Percentiles rank a stretch among this genome's conserved stretches.
These are phyloP conservation scores for Hemileccinum rubropunctum DNA, from an alignment of 768 basidiomycete genomes.

Conservation along the genomic window DNA sequence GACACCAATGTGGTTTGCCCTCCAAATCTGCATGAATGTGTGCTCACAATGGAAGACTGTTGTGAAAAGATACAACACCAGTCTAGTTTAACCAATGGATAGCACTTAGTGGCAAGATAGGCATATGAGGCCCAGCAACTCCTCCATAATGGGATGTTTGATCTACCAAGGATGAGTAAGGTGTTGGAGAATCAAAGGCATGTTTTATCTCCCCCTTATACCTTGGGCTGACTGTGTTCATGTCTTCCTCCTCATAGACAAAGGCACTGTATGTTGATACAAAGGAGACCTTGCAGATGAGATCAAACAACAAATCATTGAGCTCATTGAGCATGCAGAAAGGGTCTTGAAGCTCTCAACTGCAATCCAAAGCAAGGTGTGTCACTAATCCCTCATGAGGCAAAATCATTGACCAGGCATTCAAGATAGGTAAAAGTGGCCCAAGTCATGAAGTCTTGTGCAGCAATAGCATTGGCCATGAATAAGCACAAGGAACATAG, in stretches of 20 bases:
- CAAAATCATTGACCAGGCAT: neutral
- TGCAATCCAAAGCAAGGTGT: constrained; percentile 70
- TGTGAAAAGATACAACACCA: constrained; percentile 65
- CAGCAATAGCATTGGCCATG: constrained; percentile 46
- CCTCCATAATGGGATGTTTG: constrained; percentile 65
- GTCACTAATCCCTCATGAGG: neutral
- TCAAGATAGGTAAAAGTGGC: constrained; percentile 52
- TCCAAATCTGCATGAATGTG: constrained; percentile 71
- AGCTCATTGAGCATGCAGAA: constrained; percentile 69
- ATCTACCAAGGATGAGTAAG: constrained; percentile 68
- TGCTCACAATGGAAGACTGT: constrained; percentile 75
- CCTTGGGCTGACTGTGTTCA: constrained; percentile 27
- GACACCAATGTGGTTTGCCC: constrained; percentile 67
- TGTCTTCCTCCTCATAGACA: constrained; percentile 75
- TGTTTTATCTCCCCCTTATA: constrained; percentile 9
- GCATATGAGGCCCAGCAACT: constrained; percentile 67
- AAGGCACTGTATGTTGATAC: constrained; percentile 69
- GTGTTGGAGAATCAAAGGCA: constrained; percentile 68
- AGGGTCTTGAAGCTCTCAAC: constrained; percentile 59
- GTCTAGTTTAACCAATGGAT: neutral
- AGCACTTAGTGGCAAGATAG: constrained; percentile 32
- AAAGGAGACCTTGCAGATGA: constrained; percentile 75
- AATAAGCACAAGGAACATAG: constrained; percentile 68
- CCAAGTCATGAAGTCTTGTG: constrained; percentile 37
- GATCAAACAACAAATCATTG: constrained; percentile 76